These are phyloP conservation scores for Alternaria gansuensis DNA, from an alignment of 2,329 filamentous ascomycete species.

Conservation along the genomic window DNA sequence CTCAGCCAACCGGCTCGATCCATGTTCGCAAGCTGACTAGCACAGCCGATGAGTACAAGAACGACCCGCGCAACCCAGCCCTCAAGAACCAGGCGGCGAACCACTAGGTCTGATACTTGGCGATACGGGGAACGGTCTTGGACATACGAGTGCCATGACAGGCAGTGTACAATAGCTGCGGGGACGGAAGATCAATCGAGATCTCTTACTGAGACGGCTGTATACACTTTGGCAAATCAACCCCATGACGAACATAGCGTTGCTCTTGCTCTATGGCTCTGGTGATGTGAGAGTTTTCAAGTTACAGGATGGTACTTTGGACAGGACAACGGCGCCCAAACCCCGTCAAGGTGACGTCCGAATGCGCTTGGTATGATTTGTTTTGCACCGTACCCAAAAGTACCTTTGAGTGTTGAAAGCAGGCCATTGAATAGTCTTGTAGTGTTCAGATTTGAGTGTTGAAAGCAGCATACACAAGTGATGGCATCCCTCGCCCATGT, in stretches of 20 bases:
- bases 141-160: conserved; percentile 32
- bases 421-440: neutral
- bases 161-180: conserved; percentile 51
- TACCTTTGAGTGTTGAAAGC: conserved; percentile 5
- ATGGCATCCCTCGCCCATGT: neutral
- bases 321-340: neutral
- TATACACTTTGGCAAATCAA: conserved; percentile 45
- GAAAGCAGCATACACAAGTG: neutral
- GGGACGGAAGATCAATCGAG: conserved; percentile 23
- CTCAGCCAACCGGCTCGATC: neutral
- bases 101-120: conserved; percentile 40
- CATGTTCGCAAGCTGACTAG: conserved; percentile 31
- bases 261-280: neutral
- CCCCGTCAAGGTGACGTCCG: neutral
- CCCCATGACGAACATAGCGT: conserved; percentile 17
- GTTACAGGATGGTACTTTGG: neutral
- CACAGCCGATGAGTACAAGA: conserved; percentile 91
- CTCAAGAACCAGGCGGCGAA: conserved; percentile 45
- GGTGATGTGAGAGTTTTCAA: neutral
- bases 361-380: neutral
- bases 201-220: conserved; percentile 36
- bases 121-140: conserved; percentile 26
- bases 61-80: conserved; percentile 87
- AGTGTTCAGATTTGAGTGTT: neutral
- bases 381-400: conserved; percentile 14